These are phyloP conservation scores for Microsporum audouinii DNA, from an alignment of 2,329 filamentous ascomycete genomes.

Conservation along the genomic window DNA sequence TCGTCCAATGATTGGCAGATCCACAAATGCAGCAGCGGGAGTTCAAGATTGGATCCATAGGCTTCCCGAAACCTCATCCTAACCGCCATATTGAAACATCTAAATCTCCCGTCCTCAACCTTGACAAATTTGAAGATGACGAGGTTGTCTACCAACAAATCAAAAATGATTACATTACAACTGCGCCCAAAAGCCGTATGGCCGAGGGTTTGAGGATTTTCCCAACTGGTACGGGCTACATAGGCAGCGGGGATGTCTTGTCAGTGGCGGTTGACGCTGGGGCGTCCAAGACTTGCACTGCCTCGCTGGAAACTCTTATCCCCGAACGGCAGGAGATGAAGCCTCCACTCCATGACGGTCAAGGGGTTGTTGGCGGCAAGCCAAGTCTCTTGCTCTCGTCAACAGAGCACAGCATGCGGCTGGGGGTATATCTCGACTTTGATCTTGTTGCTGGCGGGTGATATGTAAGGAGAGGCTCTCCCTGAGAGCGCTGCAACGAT, in stretches of 20 bases:
- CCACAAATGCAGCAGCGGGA: neutral
- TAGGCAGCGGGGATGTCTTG: neutral
- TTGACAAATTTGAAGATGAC: neutral
- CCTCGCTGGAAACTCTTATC: slow-evolving; percentile 4
- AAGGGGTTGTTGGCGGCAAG: neutral
- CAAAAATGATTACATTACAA: neutral
- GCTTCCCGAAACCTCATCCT: slow-evolving; percentile 1
- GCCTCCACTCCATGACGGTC: neutral
- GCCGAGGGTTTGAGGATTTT: neutral
- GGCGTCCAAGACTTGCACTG: slow-evolving; percentile 5
- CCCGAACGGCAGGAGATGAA: slow-evolving; percentile 3
- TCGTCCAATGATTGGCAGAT: neutral
- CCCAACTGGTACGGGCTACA: neutral
- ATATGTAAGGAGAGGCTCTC: slow-evolving; percentile 1
- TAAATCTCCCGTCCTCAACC: neutral
- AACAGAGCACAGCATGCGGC: neutral
- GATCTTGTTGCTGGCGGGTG: neutral
- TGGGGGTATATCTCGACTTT: neutral
- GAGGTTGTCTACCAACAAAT: neutral
- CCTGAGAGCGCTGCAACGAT: neutral
- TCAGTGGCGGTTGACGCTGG: slow-evolving; percentile 1
- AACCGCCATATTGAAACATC: neutral
- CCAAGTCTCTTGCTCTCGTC: neutral
- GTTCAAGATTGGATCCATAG: neutral
- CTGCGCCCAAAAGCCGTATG: neutral